Conservation (phyloP, 805 yeast species). For the Metschnikowia lunata region DNA sequence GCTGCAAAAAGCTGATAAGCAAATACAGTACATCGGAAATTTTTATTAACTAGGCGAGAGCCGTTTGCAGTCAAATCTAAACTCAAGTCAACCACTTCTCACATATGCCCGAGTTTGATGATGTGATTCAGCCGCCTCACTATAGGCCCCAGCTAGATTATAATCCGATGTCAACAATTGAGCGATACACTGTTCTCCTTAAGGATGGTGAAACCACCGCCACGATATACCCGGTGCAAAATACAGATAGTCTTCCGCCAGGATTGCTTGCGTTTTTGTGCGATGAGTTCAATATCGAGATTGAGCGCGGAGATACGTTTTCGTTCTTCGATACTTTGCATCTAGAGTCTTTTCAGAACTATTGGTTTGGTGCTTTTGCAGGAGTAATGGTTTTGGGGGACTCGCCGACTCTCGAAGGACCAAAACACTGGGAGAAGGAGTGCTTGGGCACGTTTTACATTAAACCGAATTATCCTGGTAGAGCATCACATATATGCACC, state of each 20-base stretch:
- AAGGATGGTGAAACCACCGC: slow-evolving; percentile 92
- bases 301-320: slow-evolving; percentile 81
- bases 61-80: too few species aligned
- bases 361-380: slow-evolving; percentile 86
- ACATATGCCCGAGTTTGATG: slow-evolving; percentile 48
- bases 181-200: slow-evolving; percentile 69
- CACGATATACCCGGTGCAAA: slow-evolving; percentile 80
- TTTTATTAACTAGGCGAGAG: too few species aligned
- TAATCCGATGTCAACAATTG: slow-evolving; percentile 36
- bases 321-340: slow-evolving; percentile 80
- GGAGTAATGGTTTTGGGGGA: slow-evolving; percentile 82
- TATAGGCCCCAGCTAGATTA: slow-evolving; percentile 42
- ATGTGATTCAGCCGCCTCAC: slow-evolving; percentile 43
- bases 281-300: slow-evolving; percentile 91
- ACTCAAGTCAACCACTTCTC: too few species aligned
- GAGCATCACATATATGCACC: slow-evolving; percentile 90
- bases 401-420: slow-evolving; percentile 39
- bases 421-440: slow-evolving; percentile 84
- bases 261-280: slow-evolving; percentile 76
- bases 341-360: slow-evolving; percentile 69
- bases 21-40: too few species aligned
- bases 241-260: slow-evolving; percentile 64
- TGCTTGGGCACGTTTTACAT: slow-evolving; percentile 85
- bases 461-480: slow-evolving; percentile 87
- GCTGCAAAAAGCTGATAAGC: slow-evolving; percentile 12